These are phyloP conservation scores for Cladosporium sp. DNA, from an alignment of 2,329 filamentous ascomycete species.

Conservation along the genomic window DNA sequence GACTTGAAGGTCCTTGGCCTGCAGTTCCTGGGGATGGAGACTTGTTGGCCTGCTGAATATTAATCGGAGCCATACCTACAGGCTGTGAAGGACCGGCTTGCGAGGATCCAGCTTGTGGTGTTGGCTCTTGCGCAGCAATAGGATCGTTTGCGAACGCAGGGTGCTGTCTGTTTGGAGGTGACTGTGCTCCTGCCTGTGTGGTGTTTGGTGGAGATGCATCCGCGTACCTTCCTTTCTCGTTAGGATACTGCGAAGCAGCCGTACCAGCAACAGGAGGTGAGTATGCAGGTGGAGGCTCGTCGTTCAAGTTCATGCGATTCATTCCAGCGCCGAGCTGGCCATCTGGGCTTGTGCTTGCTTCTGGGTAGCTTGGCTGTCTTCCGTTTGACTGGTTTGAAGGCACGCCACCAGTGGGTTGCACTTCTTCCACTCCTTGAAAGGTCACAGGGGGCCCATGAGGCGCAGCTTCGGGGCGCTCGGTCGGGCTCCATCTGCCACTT, in stretches of 20 bases:
- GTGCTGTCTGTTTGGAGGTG: slow-evolving; percentile 51
- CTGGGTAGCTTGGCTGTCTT: slow-evolving; percentile 28
- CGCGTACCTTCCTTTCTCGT: slow-evolving; percentile 65
- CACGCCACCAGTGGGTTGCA: slow-evolving; percentile 37
- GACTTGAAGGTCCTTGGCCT: slow-evolving; percentile 67
- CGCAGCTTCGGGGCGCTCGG: slow-evolving; percentile 79
- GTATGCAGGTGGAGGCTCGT: slow-evolving; percentile 92
- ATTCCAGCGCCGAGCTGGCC: slow-evolving; percentile 77
- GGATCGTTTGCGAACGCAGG: slow-evolving; percentile 89
- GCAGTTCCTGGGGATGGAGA: slow-evolving; percentile 32
- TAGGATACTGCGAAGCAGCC: slow-evolving; percentile 60
- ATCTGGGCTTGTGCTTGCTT: slow-evolving; percentile 38
- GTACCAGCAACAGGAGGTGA: slow-evolving; percentile 49
- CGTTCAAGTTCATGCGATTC: slow-evolving; percentile 72
- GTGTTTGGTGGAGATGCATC: slow-evolving; percentile 33
- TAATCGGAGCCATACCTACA: slow-evolving; percentile 38
- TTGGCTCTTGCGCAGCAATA: slow-evolving; percentile 37
- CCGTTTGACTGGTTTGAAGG: slow-evolving; percentile 8
- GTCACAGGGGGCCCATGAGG: slow-evolving; percentile 87
- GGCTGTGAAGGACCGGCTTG: slow-evolving; percentile 27
- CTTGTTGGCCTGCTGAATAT: slow-evolving; percentile 33
- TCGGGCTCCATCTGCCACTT: slow-evolving; percentile 86
- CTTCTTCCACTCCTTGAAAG: slow-evolving; percentile 79
- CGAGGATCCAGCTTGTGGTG: slow-evolving; percentile 43
- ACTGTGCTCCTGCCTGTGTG: slow-evolving; percentile 15